phyloP scores from a whole-genome alignment of 441 rosid genomes.

The Aleurites moluccanus region DNA sequence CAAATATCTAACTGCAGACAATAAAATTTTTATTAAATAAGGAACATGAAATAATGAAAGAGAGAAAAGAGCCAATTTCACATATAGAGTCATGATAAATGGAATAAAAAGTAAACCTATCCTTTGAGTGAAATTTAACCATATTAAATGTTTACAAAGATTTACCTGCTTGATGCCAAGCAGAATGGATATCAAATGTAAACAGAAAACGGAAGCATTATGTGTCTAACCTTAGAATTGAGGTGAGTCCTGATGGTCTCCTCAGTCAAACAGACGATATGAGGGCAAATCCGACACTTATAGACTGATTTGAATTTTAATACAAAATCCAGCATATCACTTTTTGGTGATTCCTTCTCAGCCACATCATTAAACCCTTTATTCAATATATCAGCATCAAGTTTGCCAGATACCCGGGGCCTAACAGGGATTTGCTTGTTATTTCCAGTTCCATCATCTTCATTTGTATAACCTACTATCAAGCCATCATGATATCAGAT shows the following conservation, averaged over 20 bases:
- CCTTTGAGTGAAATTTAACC: not conserved
- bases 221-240: slow-evolving; percentile 63
- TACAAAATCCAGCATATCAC: slow-evolving; percentile 55
- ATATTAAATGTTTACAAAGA: not conserved
- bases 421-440: slow-evolving; percentile 23
- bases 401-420: slow-evolving; percentile 21
- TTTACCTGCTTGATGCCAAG: not conserved
- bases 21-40: not conserved
- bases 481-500: slow-evolving; percentile 20
- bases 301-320: slow-evolving; percentile 65
- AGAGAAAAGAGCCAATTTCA: not conserved
- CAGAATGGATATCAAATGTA: not conserved
- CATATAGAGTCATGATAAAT: no score
- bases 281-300: slow-evolving; percentile 82
- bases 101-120: not conserved
- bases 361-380: slow-evolving; percentile 19
- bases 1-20: not conserved
- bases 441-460: slow-evolving; percentile 48
- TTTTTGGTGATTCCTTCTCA: slow-evolving; percentile 32
- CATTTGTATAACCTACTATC: slow-evolving; percentile 38
- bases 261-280: slow-evolving; percentile 62
- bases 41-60: not conserved
- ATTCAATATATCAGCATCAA: slow-evolving; percentile 10
- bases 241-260: slow-evolving; percentile 59
- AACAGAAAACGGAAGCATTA: not conserved